These are phyloP conservation scores for Alternaria triticimaculans DNA, from an alignment of 2,329 filamentous ascomycete species.

Conservation along the genomic window DNA sequence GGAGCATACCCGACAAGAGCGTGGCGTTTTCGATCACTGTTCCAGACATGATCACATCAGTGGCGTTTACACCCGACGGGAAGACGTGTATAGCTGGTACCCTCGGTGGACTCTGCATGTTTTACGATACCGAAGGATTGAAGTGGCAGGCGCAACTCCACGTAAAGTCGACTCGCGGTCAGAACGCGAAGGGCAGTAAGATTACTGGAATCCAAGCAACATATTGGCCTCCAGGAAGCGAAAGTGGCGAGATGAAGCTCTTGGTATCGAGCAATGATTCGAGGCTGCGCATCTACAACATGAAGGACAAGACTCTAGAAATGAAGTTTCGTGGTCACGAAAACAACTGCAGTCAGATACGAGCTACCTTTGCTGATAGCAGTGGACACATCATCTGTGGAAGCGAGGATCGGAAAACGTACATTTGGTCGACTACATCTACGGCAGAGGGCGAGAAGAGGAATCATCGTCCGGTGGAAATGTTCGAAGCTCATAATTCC, in stretches of 20 bases:
- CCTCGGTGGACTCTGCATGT: conserved; percentile 82
- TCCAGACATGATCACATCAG: conserved; percentile 89
- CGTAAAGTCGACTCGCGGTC: conserved; percentile 88
- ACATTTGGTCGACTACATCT: conserved; percentile 82
- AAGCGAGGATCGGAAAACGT: conserved; percentile 87
- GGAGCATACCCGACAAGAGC: conserved; percentile 97
- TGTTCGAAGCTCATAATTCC: conserved; percentile 87
- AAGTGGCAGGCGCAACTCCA: conserved; percentile 86
- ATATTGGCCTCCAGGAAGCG: conserved; percentile 62
- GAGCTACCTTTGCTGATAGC: conserved; percentile 87
- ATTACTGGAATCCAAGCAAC: conserved; percentile 92
- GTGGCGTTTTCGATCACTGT: conserved; percentile 81
- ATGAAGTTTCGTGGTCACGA: conserved; percentile 91
- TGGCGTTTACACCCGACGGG: conserved; percentile 91
- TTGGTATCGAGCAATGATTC: conserved; percentile 96
- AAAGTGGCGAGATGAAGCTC: conserved; percentile 75
- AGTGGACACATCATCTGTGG: conserved; percentile 87
- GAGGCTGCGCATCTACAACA: conserved; percentile 84
- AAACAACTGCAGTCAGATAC: conserved; percentile 88
- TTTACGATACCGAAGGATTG: conserved; percentile 91
- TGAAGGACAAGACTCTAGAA: conserved; percentile 83
- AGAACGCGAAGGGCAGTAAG: conserved; percentile 95
- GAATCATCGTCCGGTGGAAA: conserved; percentile 83
- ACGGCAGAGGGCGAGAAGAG: conserved; percentile 68
- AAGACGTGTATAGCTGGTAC: conserved; percentile 88